These are phyloP conservation scores for Clathrospora elynae DNA, from an alignment of 2,329 filamentous ascomycete species.

Conservation along the genomic window DNA sequence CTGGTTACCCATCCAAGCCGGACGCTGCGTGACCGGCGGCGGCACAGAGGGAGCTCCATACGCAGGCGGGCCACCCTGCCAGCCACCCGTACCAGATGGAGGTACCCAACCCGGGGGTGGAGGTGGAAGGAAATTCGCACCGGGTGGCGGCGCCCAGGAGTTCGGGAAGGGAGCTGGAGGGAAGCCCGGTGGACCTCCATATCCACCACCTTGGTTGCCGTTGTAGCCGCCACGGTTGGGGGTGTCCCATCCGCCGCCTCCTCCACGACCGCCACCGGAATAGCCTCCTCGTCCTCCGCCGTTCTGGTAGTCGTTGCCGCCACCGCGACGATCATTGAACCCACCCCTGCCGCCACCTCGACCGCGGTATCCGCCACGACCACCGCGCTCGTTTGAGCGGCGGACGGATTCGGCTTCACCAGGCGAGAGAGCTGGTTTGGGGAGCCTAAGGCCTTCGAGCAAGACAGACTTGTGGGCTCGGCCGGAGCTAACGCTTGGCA, in stretches of 20 bases:
- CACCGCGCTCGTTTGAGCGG: constrained; percentile 66
- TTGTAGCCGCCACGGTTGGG: constrained; percentile 22
- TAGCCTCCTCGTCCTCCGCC: constrained; percentile 35
- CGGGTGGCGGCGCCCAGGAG: constrained; percentile 32
- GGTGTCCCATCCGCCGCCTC: constrained; percentile 15
- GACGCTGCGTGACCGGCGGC: constrained; percentile 21
- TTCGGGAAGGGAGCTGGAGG: constrained; percentile 25
- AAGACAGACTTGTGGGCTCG: constrained; percentile 93
- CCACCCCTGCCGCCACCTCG: constrained; percentile 34
- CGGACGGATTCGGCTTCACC: constrained; percentile 70
- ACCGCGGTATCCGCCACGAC: constrained; percentile 25
- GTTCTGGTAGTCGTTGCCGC: constrained; percentile 26
- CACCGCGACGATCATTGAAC: constrained; percentile 40
- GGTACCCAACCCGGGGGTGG: constrained; percentile 42
- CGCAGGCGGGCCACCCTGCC: constrained; percentile 18
- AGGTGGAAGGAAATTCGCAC: constrained; percentile 31
- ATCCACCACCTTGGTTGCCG: constrained; percentile 30
- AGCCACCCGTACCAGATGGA: constrained; percentile 16
- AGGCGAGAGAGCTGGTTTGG: constrained; percentile 69
- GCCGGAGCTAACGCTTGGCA: constrained; percentile 66
- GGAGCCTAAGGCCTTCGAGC: constrained; percentile 78
- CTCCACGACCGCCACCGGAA: constrained; percentile 20
- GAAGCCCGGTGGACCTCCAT: constrained; percentile 24
- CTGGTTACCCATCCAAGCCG: constrained; percentile 27
- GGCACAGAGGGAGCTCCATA: constrained; percentile 25